These are phyloP conservation scores for Colletotrichum agaves DNA, from an alignment of 2,329 filamentous ascomycete genomes.

Conservation along the genomic window DNA sequence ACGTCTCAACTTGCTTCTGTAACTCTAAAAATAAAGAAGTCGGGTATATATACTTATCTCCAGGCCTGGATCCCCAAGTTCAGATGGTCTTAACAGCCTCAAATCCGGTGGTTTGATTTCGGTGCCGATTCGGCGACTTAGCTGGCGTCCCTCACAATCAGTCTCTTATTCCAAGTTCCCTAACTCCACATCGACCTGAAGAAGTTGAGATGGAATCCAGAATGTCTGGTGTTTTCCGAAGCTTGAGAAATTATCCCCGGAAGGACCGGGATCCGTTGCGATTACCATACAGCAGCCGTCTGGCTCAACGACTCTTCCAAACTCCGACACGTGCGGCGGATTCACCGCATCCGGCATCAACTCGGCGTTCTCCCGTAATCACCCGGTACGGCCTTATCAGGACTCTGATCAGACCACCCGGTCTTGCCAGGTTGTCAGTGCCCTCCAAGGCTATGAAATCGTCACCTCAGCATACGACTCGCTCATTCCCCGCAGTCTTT, in stretches of 20 bases:
- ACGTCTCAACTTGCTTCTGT: constrained; percentile 5
- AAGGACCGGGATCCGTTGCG: too few relatives aligned
- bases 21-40: background rate
- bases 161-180: background rate
- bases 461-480: background rate
- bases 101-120: background rate
- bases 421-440: rapidly evolving
- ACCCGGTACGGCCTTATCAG: background rate
- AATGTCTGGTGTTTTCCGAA: too few relatives aligned
- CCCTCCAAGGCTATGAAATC: background rate
- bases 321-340: too few relatives aligned
- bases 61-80: background rate
- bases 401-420: background rate
- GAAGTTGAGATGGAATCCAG: too few relatives aligned
- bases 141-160: background rate
- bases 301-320: too few relatives aligned
- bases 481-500: constrained; percentile 52
- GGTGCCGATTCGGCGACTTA: background rate
- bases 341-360: background rate
- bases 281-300: too few relatives aligned
- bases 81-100: constrained; percentile 9
- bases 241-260: too few relatives aligned
- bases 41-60: background rate
- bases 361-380: background rate
- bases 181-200: too few relatives aligned